Percentiles rank a stretch among this genome's conserved stretches.
Conservation (phyloP, 768 basidiomycete genomes). For the Suillus americanus region DNA sequence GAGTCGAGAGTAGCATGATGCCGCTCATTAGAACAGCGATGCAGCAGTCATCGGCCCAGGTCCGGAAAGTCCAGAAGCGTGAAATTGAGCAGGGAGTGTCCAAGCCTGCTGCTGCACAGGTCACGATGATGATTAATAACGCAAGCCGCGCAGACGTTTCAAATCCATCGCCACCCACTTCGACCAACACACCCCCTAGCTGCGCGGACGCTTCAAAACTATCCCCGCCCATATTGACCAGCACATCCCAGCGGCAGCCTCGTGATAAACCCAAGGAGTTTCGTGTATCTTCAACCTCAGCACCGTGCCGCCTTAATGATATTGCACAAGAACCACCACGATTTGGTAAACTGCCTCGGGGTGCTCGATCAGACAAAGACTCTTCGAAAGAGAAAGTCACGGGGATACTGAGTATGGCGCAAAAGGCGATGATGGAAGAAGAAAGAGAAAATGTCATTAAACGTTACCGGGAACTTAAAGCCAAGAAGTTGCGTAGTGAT, state of each 20-base stretch:
- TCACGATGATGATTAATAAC: constrained; percentile 18
- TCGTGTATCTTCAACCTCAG: constrained; percentile 44
- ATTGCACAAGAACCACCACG: constrained; percentile 68
- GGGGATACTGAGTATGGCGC: constrained; percentile 68
- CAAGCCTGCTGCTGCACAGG: constrained; percentile 12
- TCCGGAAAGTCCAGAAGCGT: constrained; percentile 45
- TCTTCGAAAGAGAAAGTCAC: constrained; percentile 31
- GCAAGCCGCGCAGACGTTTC: constrained; percentile 9
- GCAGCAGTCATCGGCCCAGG: constrained; percentile 51
- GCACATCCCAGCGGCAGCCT: constrained; percentile 14
- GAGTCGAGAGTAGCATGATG: constrained; percentile 73
- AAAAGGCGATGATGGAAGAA: constrained; percentile 73
- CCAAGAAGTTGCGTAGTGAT: constrained; percentile 33
- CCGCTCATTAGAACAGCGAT: constrained; percentile 62
- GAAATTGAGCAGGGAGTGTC: constrained; percentile 22
- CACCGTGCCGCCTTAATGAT: constrained; percentile 69
- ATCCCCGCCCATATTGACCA: constrained; percentile 15
- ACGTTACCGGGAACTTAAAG: constrained; percentile 70
- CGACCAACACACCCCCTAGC: constrained; percentile 8
- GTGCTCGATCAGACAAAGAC: constrained; percentile 30
- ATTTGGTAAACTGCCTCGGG: constrained; percentile 54
- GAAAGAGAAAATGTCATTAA: constrained; percentile 70
- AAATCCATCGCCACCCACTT: constrained; percentile 18
- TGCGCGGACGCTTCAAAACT: constrained; percentile 13
- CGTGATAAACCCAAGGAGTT: constrained; percentile 45